Conservation (phyloP, 1,284 basidiomycete genomes). For the Apiotrichum brassicae region DNA sequence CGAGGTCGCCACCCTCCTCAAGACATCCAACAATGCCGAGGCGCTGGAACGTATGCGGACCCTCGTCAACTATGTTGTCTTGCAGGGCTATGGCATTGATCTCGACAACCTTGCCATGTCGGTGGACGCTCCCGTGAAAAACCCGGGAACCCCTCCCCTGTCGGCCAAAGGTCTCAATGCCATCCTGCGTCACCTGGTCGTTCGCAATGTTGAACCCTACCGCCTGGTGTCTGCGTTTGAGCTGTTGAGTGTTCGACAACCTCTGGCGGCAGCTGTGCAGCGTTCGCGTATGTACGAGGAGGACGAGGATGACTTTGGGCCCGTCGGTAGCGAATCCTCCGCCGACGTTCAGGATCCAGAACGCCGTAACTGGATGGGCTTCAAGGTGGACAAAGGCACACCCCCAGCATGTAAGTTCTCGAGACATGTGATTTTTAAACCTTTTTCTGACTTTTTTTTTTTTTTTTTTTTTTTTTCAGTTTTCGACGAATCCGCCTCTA, state of each 20-base stretch:
- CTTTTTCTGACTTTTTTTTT: not conserved
- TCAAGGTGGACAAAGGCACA: not conserved
- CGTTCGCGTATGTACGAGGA: constrained; percentile 4
- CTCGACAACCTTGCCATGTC: constrained; percentile 12
- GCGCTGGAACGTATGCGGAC: not conserved
- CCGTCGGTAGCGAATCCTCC: not conserved
- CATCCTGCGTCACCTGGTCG: constrained; percentile 4
- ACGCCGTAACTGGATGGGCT: constrained; percentile 7
- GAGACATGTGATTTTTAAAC: no score
- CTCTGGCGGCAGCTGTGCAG: not conserved
- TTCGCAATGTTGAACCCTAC: constrained; percentile 1
- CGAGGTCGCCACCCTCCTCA: constrained; percentile 1
- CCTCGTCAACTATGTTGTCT: constrained; percentile 10
- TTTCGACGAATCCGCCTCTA: no score
- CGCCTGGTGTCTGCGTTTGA: constrained; percentile 12
- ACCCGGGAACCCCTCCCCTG: not conserved
- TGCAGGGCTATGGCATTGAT: constrained; percentile 14
- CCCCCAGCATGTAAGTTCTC: not conserved
- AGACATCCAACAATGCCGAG: not conserved
- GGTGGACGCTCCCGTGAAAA: not conserved
- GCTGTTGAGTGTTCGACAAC: constrained; percentile 4
- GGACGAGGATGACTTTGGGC: constrained; percentile 14
- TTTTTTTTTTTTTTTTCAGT: no score
- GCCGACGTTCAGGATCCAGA: not conserved
- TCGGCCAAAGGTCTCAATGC: constrained; percentile 9